Conservation (phyloP, 768 basidiomycete genomes). For the Nidularia sp. region DNA sequence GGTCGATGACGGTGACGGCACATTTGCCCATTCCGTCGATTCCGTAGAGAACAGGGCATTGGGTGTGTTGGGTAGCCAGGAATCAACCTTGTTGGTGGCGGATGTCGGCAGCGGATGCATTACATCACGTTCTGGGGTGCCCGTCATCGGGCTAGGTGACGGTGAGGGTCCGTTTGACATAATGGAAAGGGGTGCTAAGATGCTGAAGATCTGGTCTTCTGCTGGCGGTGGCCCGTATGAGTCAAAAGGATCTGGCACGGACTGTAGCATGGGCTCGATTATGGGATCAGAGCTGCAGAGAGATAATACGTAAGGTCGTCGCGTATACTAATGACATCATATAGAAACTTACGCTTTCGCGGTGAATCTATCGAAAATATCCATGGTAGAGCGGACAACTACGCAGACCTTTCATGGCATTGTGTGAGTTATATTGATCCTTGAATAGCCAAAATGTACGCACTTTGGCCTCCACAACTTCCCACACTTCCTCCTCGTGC, state of each 20-base stretch:
- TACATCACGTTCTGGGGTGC: conserved; percentile 37
- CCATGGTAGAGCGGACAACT: conserved; percentile 85
- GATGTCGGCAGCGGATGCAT: conserved; percentile 26
- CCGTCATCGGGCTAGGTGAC: conserved; percentile 55
- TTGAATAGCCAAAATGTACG: conserved; percentile 3
- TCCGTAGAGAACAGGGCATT: conserved; percentile 43
- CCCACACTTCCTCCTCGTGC: conserved; percentile 96
- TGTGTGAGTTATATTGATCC: too few relatives aligned
- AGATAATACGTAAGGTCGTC: background rate
- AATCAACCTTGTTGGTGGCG: conserved; percentile 26
- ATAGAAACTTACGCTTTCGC: conserved; percentile 71
- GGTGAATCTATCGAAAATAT: conserved; percentile 85
- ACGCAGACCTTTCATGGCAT: conserved; percentile 80
- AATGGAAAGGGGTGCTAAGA: conserved; percentile 82
- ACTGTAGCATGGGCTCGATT: conserved; percentile 86
- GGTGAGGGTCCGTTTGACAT: conserved; percentile 53
- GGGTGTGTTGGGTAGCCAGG: conserved; percentile 49
- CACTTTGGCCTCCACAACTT: conserved; percentile 83
- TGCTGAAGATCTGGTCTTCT: conserved; percentile 91
- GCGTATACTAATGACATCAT: conserved; percentile 9
- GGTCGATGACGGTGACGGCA: conserved; percentile 34
- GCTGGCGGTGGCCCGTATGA: conserved; percentile 84
- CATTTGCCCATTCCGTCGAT: conserved; percentile 53
- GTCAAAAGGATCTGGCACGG: conserved; percentile 90
- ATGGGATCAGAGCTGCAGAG: conserved; percentile 72